Percentiles rank a stretch among this genome's conserved stretches.
Evolutionary conservation across 371 early-diverging fungal genomes (phyloP).

Genomic region (Mucor indicus): DNA sequence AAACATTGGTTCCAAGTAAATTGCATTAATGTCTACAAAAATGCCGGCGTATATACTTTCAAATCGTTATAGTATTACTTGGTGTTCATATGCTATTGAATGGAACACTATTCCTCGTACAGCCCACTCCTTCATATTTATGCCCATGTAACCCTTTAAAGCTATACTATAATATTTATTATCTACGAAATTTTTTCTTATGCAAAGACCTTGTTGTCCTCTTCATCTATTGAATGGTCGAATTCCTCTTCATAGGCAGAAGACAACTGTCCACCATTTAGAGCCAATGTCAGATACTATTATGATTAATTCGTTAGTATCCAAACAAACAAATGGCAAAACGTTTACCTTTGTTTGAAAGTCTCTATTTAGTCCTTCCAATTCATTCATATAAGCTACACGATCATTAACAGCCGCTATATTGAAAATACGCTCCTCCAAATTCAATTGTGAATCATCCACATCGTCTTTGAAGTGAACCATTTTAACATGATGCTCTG

Average conservation of each 20-base stretch:
- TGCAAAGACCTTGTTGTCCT: conserved; percentile 17
- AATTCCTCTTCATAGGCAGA: conserved; percentile 37
- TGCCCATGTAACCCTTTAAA: no score
- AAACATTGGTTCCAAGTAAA: no score
- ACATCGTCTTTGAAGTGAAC: conserved; percentile 66
- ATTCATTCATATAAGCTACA: conserved; percentile 42
- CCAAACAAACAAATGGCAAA: not conserved
- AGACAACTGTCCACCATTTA: conserved; percentile 24
- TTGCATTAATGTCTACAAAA: no score
- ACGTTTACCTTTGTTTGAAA: conserved; percentile 48
- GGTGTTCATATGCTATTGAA: no score
- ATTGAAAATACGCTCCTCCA: conserved; percentile 50
- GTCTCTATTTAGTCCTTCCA: conserved; percentile 48
- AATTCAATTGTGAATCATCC: conserved; percentile 34
- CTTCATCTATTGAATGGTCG: conserved; percentile 36
- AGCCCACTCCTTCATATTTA: no score
- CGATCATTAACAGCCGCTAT: conserved; percentile 38
- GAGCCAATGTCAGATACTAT: conserved; percentile 37
- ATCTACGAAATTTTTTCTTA: no score
- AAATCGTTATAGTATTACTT: no score
- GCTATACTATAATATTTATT: no score
- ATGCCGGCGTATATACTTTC: no score
- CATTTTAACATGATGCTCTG: conserved; percentile 51
- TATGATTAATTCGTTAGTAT: not conserved
- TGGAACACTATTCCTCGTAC: no score